Conservation (phyloP, 2,329 filamentous ascomycete genomes). For the Trichoderma koningiopsis region DNA sequence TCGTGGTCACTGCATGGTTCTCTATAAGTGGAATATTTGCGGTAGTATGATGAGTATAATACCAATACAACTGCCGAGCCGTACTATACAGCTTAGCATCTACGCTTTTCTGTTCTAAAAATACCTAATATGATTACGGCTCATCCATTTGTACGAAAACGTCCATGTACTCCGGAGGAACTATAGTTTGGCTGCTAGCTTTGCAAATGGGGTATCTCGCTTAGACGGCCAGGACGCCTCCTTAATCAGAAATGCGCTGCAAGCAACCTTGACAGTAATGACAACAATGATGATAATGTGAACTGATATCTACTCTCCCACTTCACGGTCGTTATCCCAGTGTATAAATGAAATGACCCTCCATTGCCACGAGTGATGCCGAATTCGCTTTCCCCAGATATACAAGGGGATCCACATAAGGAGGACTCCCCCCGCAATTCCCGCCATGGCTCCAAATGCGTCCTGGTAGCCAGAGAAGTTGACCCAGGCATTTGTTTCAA, state of each 20-base stretch:
- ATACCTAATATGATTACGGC: not conserved
- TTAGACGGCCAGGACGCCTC: constrained; percentile 12
- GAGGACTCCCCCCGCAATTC: constrained; percentile 51
- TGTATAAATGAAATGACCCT: constrained; percentile 47
- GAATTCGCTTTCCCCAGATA: constrained; percentile 53
- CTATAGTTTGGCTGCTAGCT: not conserved
- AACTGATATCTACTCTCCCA: constrained; percentile 48
- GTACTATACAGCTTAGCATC: not conserved
- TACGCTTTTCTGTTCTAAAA: not conserved
- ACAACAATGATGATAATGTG: not conserved
- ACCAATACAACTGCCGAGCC: not conserved
- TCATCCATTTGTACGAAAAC: not conserved
- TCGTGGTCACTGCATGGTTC: not conserved
- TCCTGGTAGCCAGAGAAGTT: constrained; percentile 50
- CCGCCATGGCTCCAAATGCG: constrained; percentile 61
- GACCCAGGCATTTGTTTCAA: constrained; percentile 64
- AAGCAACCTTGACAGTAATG: not conserved
- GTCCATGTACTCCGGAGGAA: not conserved
- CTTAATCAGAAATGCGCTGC: constrained; percentile 7
- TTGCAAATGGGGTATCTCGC: constrained; percentile 14
- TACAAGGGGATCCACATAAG: constrained; percentile 54
- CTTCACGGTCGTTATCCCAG: constrained; percentile 57
- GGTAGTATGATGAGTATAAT: not conserved
- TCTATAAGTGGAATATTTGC: not conserved
- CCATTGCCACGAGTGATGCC: constrained; percentile 53